Evolutionary conservation across 192 early-diverging fungal species (phyloP).

Genomic region (Cetraspora pellucida): DNA sequence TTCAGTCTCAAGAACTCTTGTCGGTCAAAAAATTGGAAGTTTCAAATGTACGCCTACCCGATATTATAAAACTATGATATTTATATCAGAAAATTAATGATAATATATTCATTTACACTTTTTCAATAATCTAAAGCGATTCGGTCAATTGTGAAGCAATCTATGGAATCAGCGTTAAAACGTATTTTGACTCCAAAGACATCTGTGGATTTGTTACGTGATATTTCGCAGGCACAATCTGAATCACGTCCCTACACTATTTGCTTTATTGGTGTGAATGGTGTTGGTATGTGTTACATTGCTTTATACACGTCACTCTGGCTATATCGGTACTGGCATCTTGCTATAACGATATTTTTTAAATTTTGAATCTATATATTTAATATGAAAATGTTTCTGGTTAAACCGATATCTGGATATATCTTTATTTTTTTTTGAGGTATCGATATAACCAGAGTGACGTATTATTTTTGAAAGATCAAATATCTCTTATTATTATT

Average conservation of each 20-base stretch:
- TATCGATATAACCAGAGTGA: too few relatives aligned
- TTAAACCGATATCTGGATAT: too few relatives aligned
- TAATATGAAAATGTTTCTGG: too few relatives aligned
- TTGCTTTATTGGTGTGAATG: slow-evolving; percentile 95
- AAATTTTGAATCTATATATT: too few relatives aligned
- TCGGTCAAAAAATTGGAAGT: slow-evolving; percentile 73
- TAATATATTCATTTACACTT: too few relatives aligned
- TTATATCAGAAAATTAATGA: too few relatives aligned
- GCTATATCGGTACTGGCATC: too few relatives aligned
- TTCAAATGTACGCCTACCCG: slow-evolving; percentile 63
- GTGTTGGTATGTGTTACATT: slow-evolving; percentile 58
- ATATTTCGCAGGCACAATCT: slow-evolving; percentile 73
- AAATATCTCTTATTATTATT: background rate
- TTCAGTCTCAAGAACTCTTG: slow-evolving; percentile 69
- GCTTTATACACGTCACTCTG: too few relatives aligned
- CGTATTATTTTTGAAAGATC: background rate
- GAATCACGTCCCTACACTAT: slow-evolving; percentile 83
- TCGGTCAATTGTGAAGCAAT: slow-evolving; percentile 67
- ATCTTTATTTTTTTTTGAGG: too few relatives aligned
- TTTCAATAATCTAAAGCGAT: slow-evolving; percentile 44
- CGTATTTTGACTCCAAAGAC: slow-evolving; percentile 88
- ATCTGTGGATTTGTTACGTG: slow-evolving; percentile 88
- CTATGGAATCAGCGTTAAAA: slow-evolving; percentile 83
- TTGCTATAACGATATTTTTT: too few relatives aligned
- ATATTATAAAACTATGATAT: too few relatives aligned